Conservation (phyloP, 2,329 filamentous ascomycete species). For the Fusarium denticulatum region DNA sequence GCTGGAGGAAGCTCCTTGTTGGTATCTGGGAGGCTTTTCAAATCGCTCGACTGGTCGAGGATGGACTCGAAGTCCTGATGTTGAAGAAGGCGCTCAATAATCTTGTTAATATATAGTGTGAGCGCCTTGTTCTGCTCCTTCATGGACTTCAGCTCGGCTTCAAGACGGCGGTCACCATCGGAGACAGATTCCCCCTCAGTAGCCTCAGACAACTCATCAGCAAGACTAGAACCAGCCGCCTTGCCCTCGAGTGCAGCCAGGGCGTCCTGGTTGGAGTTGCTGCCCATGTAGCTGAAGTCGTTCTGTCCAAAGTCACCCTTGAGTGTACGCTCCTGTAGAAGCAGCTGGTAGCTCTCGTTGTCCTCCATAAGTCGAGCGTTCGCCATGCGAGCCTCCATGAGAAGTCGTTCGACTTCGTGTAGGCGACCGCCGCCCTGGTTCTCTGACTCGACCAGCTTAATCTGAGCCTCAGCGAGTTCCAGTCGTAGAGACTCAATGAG, state of each 20-base stretch:
- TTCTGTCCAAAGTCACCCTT: conserved; percentile 90
- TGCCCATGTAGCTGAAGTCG: conserved; percentile 77
- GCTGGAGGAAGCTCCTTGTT: conserved; percentile 89
- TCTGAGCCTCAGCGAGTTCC: conserved; percentile 93
- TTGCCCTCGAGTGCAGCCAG: conserved; percentile 71
- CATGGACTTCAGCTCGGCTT: conserved; percentile 79
- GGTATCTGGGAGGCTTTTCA: conserved; percentile 57
- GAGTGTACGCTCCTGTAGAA: conserved; percentile 93
- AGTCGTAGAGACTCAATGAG: conserved; percentile 91
- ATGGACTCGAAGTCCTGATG: conserved; percentile 96
- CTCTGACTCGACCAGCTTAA: conserved; percentile 93
- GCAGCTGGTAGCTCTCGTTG: conserved; percentile 96
- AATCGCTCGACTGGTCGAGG: conserved; percentile 79
- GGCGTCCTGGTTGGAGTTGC: conserved; percentile 70
- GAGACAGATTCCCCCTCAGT: conserved; percentile 65
- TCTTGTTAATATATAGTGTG: conserved; percentile 98
- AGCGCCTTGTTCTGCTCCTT: conserved; percentile 98
- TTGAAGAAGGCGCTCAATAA: conserved; percentile 93
- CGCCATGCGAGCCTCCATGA: conserved; percentile 93
- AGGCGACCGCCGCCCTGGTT: conserved; percentile 89
- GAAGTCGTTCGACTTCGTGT: conserved; percentile 87
- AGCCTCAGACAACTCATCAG: conserved; percentile 85
- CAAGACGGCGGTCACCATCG: conserved; percentile 73
- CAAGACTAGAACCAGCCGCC: conserved; percentile 68
- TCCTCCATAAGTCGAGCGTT: conserved; percentile 98